Conservation (phyloP, 345 rosid species). For the Salix exigua region DNA sequence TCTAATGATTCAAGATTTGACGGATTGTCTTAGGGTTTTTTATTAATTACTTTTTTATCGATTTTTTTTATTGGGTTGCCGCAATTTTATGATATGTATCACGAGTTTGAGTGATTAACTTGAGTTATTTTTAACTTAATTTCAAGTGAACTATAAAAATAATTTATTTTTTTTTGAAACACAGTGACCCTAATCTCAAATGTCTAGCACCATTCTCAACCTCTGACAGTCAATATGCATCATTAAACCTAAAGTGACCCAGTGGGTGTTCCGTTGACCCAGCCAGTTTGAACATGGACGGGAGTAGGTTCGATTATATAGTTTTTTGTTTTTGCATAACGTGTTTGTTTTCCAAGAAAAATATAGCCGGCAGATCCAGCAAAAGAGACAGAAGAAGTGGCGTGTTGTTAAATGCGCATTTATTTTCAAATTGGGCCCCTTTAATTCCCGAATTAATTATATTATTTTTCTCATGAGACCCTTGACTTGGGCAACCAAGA, state of each 20-base stretch:
- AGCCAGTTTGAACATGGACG: conserved; percentile 22
- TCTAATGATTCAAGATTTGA: no score
- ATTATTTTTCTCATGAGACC: not conserved
- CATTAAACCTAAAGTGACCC: not conserved
- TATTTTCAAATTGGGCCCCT: not conserved
- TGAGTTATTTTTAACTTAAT: no score
- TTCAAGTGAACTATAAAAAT: no score
- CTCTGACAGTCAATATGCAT: not conserved
- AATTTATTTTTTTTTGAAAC: no score
- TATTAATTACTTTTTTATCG: no score
- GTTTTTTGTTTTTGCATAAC: not conserved
- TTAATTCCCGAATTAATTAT: not conserved
- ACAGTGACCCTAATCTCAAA: no score
- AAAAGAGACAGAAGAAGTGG: conserved; percentile 7
- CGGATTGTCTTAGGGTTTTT: no score
- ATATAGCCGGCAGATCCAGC: conserved; percentile 30
- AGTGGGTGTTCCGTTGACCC: conserved; percentile 21
- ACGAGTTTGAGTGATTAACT: no score
- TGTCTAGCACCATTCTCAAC: no score
- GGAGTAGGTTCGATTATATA: conserved; percentile 11
- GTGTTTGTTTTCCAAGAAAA: conserved; percentile 21
- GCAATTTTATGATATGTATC: no score
- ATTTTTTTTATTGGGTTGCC: no score
- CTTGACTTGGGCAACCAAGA: not conserved
- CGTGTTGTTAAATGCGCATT: not conserved